A percentile compares a stretch with the other conserved stretches of the same genome.
Conservation (phyloP, 179 eudicot genomes). For the Corrigiola litoralis region DNA sequence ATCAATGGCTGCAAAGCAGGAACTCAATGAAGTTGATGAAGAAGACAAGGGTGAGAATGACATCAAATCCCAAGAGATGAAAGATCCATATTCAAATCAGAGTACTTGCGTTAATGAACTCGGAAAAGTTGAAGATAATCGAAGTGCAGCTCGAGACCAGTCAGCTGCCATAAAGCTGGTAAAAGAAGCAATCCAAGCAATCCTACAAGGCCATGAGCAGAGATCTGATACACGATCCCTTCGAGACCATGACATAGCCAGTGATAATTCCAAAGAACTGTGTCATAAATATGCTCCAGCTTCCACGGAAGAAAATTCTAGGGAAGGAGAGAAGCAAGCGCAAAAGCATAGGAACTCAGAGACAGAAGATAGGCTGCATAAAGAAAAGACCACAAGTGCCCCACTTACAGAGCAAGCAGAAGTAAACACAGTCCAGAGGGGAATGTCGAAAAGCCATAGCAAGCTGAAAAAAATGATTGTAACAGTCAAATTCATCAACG, state of each 20-base stretch:
- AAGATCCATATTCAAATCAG: constrained; percentile 4
- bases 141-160: constrained; percentile 20
- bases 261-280: neutral
- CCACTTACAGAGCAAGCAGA: constrained; percentile 17
- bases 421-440: constrained; percentile 17
- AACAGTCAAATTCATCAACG: constrained; percentile 66
- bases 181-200: constrained; percentile 67
- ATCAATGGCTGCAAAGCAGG: constrained; percentile 12
- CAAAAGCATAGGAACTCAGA: constrained; percentile 7
- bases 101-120: neutral
- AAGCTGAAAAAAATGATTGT: constrained; percentile 58
- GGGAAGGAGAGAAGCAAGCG: neutral
- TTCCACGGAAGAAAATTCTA: constrained; percentile 15
- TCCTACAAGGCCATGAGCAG: constrained; percentile 52
- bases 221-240: constrained; percentile 40
- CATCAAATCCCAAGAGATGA: neutral
- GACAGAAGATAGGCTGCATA: constrained; percentile 14
- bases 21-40: constrained; percentile 13
- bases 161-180: constrained; percentile 55
- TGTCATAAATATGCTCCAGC: constrained; percentile 7
- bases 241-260: constrained; percentile 3
- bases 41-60: constrained; percentile 17
- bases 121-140: constrained; percentile 9
- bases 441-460: constrained; percentile 42
- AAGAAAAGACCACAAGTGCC: neutral